Evolutionary conservation across 208 protist species (phyloP).

Genomic region (Trypanosoma melophagium): DNA sequence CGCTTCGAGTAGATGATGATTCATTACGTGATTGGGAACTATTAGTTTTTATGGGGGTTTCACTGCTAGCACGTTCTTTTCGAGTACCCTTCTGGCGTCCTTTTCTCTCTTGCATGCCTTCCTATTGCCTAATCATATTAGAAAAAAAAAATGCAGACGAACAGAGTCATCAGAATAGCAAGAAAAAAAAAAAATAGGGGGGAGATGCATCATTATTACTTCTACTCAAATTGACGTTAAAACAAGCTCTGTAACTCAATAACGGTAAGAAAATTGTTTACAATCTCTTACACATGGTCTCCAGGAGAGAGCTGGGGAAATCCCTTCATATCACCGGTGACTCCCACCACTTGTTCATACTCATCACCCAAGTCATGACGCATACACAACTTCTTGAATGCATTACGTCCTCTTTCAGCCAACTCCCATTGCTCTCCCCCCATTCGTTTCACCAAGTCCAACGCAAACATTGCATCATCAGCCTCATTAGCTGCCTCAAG

Average conservation of each 20-base stretch:
- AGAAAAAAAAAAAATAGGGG: background rate
- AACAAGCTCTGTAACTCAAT: too few relatives aligned
- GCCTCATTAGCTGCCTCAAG: constrained; percentile 51
- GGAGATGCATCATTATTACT: too few relatives aligned
- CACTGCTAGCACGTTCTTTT: background rate
- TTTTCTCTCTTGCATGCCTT: constrained; percentile 6
- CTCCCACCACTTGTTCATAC: constrained; percentile 16
- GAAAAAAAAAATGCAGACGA: background rate
- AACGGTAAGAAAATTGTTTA: background rate
- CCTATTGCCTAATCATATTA: background rate
- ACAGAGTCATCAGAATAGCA: too few relatives aligned
- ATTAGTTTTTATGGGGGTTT: background rate
- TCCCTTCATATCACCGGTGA: background rate
- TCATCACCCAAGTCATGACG: constrained; percentile 31
- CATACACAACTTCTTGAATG: constrained; percentile 31
- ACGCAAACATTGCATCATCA: constrained; percentile 49
- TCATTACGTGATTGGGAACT: background rate
- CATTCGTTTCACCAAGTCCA: constrained; percentile 62
- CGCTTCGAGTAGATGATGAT: background rate
- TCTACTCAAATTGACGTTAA: too few relatives aligned
- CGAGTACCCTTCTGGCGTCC: background rate
- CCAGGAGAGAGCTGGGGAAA: constrained; percentile 11
- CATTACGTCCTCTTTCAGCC: constrained; percentile 27
- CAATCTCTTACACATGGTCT: background rate
- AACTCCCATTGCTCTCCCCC: constrained; percentile 55